phyloP scores from a whole-genome alignment of 257 asterid species.

The Gardenia jasminoides region DNA sequence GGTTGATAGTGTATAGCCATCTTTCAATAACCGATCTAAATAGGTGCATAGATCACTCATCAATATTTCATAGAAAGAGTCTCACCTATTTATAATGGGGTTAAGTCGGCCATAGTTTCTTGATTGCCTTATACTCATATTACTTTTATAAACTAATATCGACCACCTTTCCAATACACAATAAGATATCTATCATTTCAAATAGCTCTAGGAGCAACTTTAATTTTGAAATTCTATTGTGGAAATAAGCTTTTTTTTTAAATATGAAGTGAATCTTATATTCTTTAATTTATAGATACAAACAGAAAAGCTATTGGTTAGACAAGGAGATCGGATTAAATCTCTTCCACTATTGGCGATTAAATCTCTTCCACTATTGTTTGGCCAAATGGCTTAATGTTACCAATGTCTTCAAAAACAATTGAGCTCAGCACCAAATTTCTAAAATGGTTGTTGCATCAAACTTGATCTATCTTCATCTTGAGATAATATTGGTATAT shows the following conservation, averaged over 20 bases:
- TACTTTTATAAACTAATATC: constrained; percentile 69
- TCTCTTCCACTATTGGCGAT: too few species aligned
- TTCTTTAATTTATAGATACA: constrained; percentile 3
- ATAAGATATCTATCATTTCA: neutral
- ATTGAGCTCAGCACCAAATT: constrained; percentile 24
- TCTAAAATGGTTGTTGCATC: constrained; percentile 43
- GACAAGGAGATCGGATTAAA: neutral
- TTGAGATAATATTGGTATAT: constrained; percentile 51
- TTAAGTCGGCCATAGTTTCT: constrained; percentile 57
- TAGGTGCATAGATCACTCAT: constrained; percentile 73
- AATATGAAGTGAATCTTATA: neutral
- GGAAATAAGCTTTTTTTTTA: too few species aligned
- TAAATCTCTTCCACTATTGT: constrained; percentile 13
- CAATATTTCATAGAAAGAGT: constrained; percentile 38
- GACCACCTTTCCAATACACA: constrained; percentile 27
- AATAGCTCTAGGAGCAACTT: constrained; percentile 11
- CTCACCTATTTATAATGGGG: constrained; percentile 65
- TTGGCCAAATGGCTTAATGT: constrained; percentile 22
- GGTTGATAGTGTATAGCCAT: constrained; percentile 66
- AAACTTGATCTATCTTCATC: constrained; percentile 67
- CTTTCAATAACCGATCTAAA: constrained; percentile 65
- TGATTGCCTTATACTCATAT: constrained; percentile 35
- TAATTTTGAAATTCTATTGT: too few species aligned
- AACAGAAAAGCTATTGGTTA: neutral
- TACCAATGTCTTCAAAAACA: constrained; percentile 19